Percentiles rank a stretch among this genome's conserved stretches.
Conservation (phyloP, 257 asterid species). For the Plantago ovata region DNA sequence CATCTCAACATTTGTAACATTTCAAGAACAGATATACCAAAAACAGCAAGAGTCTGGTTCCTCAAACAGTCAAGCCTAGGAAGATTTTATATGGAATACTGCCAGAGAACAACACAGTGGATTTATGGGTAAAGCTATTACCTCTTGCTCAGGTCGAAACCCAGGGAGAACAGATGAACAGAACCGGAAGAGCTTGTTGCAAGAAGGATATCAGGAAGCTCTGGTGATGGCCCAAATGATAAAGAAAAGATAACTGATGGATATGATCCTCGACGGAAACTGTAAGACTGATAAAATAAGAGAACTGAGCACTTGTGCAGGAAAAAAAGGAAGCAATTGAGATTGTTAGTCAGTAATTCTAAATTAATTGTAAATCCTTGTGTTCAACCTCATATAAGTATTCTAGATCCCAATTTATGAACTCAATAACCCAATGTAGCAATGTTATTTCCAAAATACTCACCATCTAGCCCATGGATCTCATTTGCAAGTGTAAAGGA, state of each 20-base stretch:
- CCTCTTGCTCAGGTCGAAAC: constrained; percentile 63
- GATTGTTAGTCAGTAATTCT: background rate
- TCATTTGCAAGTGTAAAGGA: too few relatives aligned
- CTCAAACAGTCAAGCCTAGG: background rate
- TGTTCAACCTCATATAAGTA: too few relatives aligned
- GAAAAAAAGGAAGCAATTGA: constrained; percentile 17
- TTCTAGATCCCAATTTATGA: too few relatives aligned
- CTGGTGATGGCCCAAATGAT: constrained; percentile 78
- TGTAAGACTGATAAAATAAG: constrained; percentile 69
- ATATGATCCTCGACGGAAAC: constrained; percentile 94
- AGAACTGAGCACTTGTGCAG: constrained; percentile 27
- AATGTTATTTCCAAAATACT: too few relatives aligned
- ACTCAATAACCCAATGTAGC: too few relatives aligned
- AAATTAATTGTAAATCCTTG: too few relatives aligned
- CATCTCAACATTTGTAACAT: background rate
- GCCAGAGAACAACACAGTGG: constrained; percentile 10
- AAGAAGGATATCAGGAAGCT: constrained; percentile 78
- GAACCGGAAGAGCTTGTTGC: constrained; percentile 97
- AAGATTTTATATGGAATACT: too few relatives aligned
- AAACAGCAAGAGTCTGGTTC: background rate
- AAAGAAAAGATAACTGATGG: constrained; percentile 77
- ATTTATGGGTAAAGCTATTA: constrained; percentile 25
- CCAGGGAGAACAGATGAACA: constrained; percentile 67
- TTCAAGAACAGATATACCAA: background rate
- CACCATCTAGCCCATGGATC: too few relatives aligned